Percentiles rank a stretch among this genome's conserved stretches.
phyloP scores from a whole-genome alignment of 371 early-diverging fungal genomes.

The Amoeboaphelidium protococcarum region DNA sequence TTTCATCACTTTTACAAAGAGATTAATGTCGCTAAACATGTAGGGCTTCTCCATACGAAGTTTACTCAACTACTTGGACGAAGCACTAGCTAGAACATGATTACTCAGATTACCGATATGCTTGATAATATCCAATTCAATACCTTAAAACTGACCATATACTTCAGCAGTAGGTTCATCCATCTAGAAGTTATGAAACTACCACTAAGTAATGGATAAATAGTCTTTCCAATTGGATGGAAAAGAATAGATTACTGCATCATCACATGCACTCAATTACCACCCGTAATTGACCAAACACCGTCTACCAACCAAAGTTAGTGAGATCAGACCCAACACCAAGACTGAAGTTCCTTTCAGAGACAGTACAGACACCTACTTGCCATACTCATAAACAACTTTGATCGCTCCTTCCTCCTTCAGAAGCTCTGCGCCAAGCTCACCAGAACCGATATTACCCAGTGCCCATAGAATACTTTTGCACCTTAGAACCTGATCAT shows the following conservation, averaged over 20 bases:
- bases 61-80: slow-evolving; percentile 31
- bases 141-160: slow-evolving; percentile 14
- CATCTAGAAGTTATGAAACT: no score
- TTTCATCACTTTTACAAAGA: slow-evolving; percentile 33
- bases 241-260: no score
- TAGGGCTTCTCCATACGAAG: slow-evolving; percentile 25
- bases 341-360: no score
- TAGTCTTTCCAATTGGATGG: no score
- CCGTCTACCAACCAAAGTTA: no score
- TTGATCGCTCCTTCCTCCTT: slow-evolving; percentile 36
- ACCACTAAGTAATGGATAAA: no score
- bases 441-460: slow-evolving; percentile 46
- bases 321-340: no score
- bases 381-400: slow-evolving; percentile 37
- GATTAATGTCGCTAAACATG: slow-evolving; percentile 21
- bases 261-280: no score
- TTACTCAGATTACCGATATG: slow-evolving; percentile 55
- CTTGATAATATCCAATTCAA: slow-evolving; percentile 35
- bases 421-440: slow-evolving; percentile 34
- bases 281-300: no score
- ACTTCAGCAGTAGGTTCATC: no score
- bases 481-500: not conserved
- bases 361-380: slow-evolving; percentile 32
- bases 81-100: slow-evolving; percentile 51
- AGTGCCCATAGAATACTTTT: slow-evolving; percentile 1